A percentile compares a stretch with the other conserved stretches of the same genome.
phyloP scores from a whole-genome alignment of 805 yeast genomes.

The Tetrapisispora fleetii region DNA sequence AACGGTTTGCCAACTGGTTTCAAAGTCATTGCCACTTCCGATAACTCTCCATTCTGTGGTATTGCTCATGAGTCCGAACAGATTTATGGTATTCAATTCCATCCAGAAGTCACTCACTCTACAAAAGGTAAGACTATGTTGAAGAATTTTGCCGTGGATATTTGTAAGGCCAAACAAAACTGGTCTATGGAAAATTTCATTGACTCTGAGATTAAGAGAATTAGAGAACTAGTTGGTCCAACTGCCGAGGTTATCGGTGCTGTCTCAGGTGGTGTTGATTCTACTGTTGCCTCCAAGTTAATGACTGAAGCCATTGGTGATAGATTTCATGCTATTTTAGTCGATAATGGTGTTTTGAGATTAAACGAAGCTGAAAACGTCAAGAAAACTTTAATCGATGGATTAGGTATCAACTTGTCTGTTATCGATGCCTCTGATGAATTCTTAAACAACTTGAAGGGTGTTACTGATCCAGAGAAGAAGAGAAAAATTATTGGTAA shows the following conservation, averaged over 20 bases:
- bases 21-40: slow-evolving; percentile 81
- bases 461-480: slow-evolving; percentile 97
- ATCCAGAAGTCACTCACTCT: slow-evolving; percentile 97
- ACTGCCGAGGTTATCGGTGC: slow-evolving; percentile 99
- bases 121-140: slow-evolving; percentile 78
- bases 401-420: slow-evolving; percentile 87
- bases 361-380: slow-evolving; percentile 84
- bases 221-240: slow-evolving; percentile 86
- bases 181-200: slow-evolving; percentile 99
- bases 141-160: slow-evolving; percentile 84
- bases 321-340: slow-evolving; percentile 96
- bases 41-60: slow-evolving; percentile 93
- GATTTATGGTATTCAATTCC: slow-evolving; percentile 95
- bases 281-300: slow-evolving; percentile 97
- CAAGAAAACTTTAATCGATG: slow-evolving; percentile 80
- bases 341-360: slow-evolving; percentile 97
- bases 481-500: slow-evolving; percentile 98
- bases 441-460: slow-evolving; percentile 77
- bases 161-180: slow-evolving; percentile 78
- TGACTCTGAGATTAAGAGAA: slow-evolving; percentile 91
- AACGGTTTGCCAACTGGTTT: slow-evolving; percentile 82
- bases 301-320: slow-evolving; percentile 98
- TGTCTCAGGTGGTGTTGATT: slow-evolving; percentile 98
- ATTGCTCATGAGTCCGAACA: slow-evolving; percentile 62
- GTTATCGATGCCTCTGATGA: slow-evolving; percentile 92